Evolutionary conservation across 768 basidiomycete genomes (phyloP).

Genomic region (Mycena rosella): DNA sequence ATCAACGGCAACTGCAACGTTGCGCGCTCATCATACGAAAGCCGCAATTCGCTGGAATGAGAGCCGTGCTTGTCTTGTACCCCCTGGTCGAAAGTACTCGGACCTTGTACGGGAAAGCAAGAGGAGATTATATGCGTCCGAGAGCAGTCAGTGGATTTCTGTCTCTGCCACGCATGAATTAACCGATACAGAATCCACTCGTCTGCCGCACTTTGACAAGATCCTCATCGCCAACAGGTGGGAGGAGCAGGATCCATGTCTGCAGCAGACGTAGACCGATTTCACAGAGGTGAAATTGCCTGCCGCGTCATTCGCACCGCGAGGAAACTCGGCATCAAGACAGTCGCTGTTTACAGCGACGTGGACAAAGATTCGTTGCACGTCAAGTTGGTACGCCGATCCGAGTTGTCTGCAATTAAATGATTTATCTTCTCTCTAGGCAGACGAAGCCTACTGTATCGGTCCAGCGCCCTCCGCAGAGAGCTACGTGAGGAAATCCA

Average conservation of each 20-base stretch:
- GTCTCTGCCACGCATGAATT: background rate
- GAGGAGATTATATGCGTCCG: slow-evolving; percentile 43
- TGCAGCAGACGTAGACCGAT: background rate
- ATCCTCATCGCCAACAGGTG: slow-evolving; percentile 93
- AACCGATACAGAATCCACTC: slow-evolving; percentile 34
- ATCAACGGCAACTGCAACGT: slow-evolving; percentile 34
- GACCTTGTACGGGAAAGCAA: background rate
- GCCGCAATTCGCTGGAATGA: slow-evolving; percentile 26
- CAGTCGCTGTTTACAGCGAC: slow-evolving; percentile 93
- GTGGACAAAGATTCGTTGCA: slow-evolving; percentile 87
- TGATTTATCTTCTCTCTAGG: slow-evolving; percentile 50
- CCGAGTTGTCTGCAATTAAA: background rate
- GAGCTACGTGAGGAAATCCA: slow-evolving; percentile 77
- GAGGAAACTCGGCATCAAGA: slow-evolving; percentile 87
- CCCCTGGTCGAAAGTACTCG: slow-evolving; percentile 19
- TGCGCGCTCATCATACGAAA: slow-evolving; percentile 15
- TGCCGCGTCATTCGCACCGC: slow-evolving; percentile 95
- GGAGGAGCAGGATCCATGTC: slow-evolving; percentile 20
- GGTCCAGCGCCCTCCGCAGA: slow-evolving; percentile 91
- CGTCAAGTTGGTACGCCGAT: slow-evolving; percentile 73
- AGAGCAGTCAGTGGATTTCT: slow-evolving; percentile 43
- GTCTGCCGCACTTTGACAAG: slow-evolving; percentile 83
- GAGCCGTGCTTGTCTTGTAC: background rate
- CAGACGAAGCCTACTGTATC: slow-evolving; percentile 93
- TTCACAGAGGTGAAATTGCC: slow-evolving; percentile 89